Percentiles rank a stretch among this genome's conserved stretches.
These are phyloP conservation scores for Trametes pubescens DNA, from an alignment of 1,284 basidiomycete genomes.

Conservation along the genomic window DNA sequence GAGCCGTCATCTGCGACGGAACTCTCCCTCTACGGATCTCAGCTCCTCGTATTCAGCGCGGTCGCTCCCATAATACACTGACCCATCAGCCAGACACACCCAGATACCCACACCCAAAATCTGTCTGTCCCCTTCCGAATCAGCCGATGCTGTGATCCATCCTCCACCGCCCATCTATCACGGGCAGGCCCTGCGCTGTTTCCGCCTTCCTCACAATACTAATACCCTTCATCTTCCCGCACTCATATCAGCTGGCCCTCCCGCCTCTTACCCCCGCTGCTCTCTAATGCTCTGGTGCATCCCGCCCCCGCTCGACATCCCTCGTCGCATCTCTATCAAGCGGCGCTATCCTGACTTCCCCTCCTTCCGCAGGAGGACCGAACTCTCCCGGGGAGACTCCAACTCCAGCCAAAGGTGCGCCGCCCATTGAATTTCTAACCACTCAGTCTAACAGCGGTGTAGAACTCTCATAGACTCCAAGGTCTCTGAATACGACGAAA, in stretches of 20 bases:
- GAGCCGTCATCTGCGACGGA: constrained; percentile 3
- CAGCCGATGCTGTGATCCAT: constrained; percentile 29
- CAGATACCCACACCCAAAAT: constrained; percentile 7
- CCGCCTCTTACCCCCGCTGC: background rate
- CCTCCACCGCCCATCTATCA: constrained; percentile 24
- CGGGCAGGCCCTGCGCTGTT: constrained; percentile 5
- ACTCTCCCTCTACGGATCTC: constrained; percentile 1
- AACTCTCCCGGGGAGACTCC: constrained; percentile 25
- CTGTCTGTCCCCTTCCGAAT: constrained; percentile 11
- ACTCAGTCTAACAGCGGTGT: background rate
- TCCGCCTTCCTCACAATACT: constrained; percentile 16
- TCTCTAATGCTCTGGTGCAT: constrained; percentile 24
- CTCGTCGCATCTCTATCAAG: constrained; percentile 24
- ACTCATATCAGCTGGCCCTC: constrained; percentile 24
- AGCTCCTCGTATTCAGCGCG: background rate
- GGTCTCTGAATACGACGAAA: constrained; percentile 10
- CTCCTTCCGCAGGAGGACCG: constrained; percentile 11
- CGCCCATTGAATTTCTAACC: background rate
- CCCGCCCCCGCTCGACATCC: constrained; percentile 14
- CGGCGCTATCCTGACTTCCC: constrained; percentile 26
- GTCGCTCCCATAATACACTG: background rate
- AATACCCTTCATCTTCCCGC: constrained; percentile 27
- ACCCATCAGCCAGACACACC: background rate
- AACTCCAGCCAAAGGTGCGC: constrained; percentile 27
- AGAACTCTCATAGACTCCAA: constrained; percentile 25